Conservation (phyloP, 371 early-diverging fungal species). For the Rhizopus stolonifer region DNA sequence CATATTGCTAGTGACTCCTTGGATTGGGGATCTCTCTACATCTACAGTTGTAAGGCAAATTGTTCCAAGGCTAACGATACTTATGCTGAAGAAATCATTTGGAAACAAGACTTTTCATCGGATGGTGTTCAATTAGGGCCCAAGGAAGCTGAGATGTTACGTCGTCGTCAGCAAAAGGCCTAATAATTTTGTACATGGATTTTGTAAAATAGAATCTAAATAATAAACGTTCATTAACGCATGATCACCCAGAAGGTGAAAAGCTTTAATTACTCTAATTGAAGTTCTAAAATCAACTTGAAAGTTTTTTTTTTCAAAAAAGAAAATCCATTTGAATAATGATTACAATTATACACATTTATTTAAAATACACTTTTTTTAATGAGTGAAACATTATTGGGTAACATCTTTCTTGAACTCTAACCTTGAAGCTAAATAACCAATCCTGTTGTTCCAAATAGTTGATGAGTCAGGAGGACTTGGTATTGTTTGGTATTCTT, state of each 20-base stretch:
- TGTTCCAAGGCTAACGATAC: slow-evolving; percentile 60
- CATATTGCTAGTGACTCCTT: slow-evolving; percentile 69
- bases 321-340: too few relatives aligned
- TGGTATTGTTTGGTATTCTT: slow-evolving; percentile 10
- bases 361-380: background rate
- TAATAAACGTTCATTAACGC: too few relatives aligned
- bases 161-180: background rate
- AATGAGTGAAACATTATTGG: background rate
- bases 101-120: slow-evolving; percentile 71
- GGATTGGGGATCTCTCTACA: slow-evolving; percentile 90
- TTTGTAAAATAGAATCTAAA: too few relatives aligned
- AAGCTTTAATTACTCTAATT: too few relatives aligned
- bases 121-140: slow-evolving; percentile 60
- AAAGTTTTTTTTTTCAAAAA: too few relatives aligned
- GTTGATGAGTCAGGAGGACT: slow-evolving; percentile 12
- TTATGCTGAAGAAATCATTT: slow-evolving; percentile 67
- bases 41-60: slow-evolving; percentile 86
- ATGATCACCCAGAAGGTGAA: too few relatives aligned
- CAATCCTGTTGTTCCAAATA: slow-evolving; percentile 18
- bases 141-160: slow-evolving; percentile 17
- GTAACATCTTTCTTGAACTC: background rate
- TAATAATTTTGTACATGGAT: too few relatives aligned
- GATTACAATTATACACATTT: too few relatives aligned
- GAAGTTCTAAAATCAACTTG: too few relatives aligned
- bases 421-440: slow-evolving; percentile 7